Base-by-base conservation (phyloP, 768 basidiomycete genomes). In the Leccinum obscurum region DNA sequence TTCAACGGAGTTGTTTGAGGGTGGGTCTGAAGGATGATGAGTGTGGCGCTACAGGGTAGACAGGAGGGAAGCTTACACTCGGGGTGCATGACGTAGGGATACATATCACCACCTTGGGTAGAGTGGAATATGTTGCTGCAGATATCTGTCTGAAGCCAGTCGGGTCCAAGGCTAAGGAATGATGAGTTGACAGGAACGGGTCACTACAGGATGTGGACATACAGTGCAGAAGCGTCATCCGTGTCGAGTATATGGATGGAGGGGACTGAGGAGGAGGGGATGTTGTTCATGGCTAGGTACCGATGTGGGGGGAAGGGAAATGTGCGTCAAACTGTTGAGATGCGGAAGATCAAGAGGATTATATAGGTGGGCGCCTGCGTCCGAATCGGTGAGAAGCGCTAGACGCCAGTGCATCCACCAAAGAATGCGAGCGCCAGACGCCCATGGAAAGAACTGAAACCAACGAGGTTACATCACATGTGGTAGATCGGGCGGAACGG, bases 201-300 rank as follows among this genome's bases (percentile, higher is more conserved):
- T 24, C 3, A 1, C 41, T 30, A 60, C 50, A 58, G 61, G 30
- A 68, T 50, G 59, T 39, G 3, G 4, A 55, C 69, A 15, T 59
- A 70, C 70, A 59, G 66, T 3, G 54, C 26, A 5, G 63, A 57
- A 6, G 28, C 1, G 28, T 55, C 59, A 4, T 70, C 70, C 4
- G 64, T 37, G 6, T 50, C 26, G 8, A 41, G 56, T 22, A 70
- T 63, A 28, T 44, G 56, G 49, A 70, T 70, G 1, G 62, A 56
- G n/a, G 70, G 70, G 30, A 72, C 64, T 11, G 15, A 49, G 7
- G 55, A 46, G 10, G 60, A 26, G 37, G 61, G n/a, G 30, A 51
- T 2, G 56, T 34, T 54, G 44, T 59, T 53, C 66, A 67, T 72
- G n/a, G 37, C n/a, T 58, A 17, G 11, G 52, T 15, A 41, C 10